Evolutionary conservation across 495 filamentous ascomycete species (phyloP).

Genomic region (Articulospora tetracladia): DNA sequence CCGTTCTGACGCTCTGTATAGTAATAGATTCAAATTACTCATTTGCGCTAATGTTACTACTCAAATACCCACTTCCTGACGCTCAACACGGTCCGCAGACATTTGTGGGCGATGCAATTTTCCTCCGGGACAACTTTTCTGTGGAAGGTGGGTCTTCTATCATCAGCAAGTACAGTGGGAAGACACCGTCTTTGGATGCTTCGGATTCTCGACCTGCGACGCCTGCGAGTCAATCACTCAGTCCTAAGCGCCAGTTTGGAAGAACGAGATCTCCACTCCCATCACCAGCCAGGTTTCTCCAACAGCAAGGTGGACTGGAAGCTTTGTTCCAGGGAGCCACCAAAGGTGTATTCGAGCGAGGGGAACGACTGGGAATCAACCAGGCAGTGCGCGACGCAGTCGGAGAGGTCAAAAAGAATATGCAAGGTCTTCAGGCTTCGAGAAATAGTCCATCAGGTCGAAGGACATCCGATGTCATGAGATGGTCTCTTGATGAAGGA

Average conservation of each 20-base stretch:
- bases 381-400: conserved; percentile 88
- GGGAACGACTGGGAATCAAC: conserved; percentile 85
- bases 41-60: conserved; percentile 69
- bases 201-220: conserved; percentile 29
- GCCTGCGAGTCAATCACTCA: conserved; percentile 27
- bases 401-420: conserved; percentile 72
- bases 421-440: conserved; percentile 39
- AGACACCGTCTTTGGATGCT: conserved; percentile 45
- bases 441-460: conserved; percentile 11
- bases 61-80: conserved; percentile 73
- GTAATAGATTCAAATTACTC: conserved; percentile 86
- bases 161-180: conserved; percentile 80
- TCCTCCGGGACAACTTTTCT: conserved; percentile 72
- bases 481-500: conserved; percentile 32
- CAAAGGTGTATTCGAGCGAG: conserved; percentile 72
- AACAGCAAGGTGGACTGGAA: conserved; percentile 67
- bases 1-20: conserved; percentile 30
- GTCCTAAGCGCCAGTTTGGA: conserved; percentile 12
- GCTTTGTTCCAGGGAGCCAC: conserved; percentile 81
- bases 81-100: conserved; percentile 62
- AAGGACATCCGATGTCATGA: conserved; percentile 17
- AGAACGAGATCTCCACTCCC: conserved; percentile 42
- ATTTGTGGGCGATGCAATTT: conserved; percentile 86
- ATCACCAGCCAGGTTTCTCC: conserved; percentile 55
- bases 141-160: conserved; percentile 66